Conservation (phyloP, 495 filamentous ascomycete genomes). For the Penicillium robsamsonii region DNA sequence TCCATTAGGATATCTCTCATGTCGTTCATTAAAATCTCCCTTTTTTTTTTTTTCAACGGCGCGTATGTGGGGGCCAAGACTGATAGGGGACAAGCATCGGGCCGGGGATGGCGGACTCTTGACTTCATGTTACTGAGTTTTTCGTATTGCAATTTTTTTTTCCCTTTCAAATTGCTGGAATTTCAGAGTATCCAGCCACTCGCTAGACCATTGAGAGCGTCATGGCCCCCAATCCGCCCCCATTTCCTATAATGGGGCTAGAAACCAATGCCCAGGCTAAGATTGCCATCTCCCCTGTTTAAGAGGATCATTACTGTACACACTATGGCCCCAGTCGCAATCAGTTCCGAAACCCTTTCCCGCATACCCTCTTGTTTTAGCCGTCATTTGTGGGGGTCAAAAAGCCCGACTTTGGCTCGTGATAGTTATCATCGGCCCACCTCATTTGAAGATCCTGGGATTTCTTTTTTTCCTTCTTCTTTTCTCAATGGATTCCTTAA, state of each 20-base stretch:
- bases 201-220: background rate
- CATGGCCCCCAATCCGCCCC: slow-evolving; percentile 14
- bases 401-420: slow-evolving; percentile 12
- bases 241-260: slow-evolving; percentile 11
- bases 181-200: background rate
- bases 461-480: background rate
- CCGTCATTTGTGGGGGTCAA: slow-evolving; percentile 13
- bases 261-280: slow-evolving; percentile 7
- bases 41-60: slow-evolving; percentile 18
- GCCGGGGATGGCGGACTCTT: slow-evolving; percentile 5
- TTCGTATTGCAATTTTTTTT: slow-evolving; percentile 1
- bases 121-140: background rate
- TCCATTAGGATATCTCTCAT: background rate
- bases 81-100: slow-evolving; percentile 12
- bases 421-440: slow-evolving; percentile 17
- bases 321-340: slow-evolving; percentile 9
- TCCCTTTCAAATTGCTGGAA: background rate
- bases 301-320: slow-evolving; percentile 8
- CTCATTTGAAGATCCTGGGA: slow-evolving; percentile 4
- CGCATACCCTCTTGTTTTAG: background rate
- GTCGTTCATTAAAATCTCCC: background rate
- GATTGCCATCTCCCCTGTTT: background rate
- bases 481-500: background rate
- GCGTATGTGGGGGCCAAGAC: slow-evolving; percentile 25
- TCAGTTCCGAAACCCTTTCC: background rate